Conservation (phyloP, 1,284 basidiomycete genomes). For the Leccinum brunneo-olivaceum region DNA sequence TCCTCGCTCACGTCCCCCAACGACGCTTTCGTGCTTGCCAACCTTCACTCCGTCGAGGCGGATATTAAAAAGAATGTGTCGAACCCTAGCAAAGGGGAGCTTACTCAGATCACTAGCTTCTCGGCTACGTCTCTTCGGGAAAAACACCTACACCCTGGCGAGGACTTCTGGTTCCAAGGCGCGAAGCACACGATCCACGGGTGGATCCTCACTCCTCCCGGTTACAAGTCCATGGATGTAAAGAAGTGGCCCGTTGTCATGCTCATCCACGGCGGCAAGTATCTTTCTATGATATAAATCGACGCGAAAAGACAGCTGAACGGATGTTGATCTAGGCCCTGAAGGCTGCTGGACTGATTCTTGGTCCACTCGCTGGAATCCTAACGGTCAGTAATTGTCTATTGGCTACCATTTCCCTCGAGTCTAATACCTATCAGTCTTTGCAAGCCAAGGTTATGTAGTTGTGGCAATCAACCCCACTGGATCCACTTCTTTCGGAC, state of each 20-base stretch:
- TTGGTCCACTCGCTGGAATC: conserved; percentile 88
- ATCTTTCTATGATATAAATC: background rate
- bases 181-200: conserved; percentile 73
- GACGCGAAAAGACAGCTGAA: background rate
- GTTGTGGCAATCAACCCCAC: conserved; percentile 83
- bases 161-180: conserved; percentile 85
- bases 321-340: conserved; percentile 41
- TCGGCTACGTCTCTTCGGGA: conserved; percentile 49
- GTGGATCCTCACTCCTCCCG: conserved; percentile 75
- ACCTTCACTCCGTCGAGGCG: conserved; percentile 37
- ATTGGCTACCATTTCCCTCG: background rate
- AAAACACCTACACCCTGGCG: conserved; percentile 53
- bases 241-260: conserved; percentile 73
- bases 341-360: conserved; percentile 77
- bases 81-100: conserved; percentile 28
- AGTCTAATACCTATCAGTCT: conserved; percentile 39
- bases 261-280: conserved; percentile 67
- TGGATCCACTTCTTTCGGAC: conserved; percentile 83
- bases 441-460: conserved; percentile 81
- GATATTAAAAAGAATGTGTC: conserved; percentile 31
- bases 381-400: conserved; percentile 46
- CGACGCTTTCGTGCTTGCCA: conserved; percentile 59
- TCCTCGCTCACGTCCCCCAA: conserved; percentile 70
- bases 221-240: conserved; percentile 57
- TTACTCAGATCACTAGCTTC: conserved; percentile 56